A percentile compares a stretch with the other conserved stretches of the same genome.
Conservation (phyloP, 306 rosid genomes). For the Fagus crenata region DNA sequence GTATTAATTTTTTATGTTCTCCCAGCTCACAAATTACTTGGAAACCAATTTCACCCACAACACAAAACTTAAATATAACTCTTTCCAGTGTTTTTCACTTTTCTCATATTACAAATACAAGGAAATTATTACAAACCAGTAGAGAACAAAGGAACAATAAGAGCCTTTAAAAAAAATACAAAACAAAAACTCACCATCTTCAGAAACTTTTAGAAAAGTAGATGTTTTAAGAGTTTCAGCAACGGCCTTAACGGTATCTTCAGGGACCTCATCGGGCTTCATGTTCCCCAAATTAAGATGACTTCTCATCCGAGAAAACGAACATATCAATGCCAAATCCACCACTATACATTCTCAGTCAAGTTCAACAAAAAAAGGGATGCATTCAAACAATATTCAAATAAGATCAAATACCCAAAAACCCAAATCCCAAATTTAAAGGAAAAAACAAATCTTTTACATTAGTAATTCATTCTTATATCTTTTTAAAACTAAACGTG, state of each 20-base stretch:
- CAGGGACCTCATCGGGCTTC: constrained; percentile 49
- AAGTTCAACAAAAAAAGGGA: constrained; percentile 41
- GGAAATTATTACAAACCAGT: not conserved
- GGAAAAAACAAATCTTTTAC: not conserved
- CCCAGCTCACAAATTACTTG: not conserved
- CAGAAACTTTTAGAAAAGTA: constrained; percentile 62
- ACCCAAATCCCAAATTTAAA: not conserved
- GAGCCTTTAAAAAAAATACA: not conserved
- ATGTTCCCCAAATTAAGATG: constrained; percentile 68
- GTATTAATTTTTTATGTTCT: not conserved
- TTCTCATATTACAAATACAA: not conserved
- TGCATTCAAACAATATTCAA: not conserved
- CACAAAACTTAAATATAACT: not conserved
- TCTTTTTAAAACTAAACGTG: not conserved
- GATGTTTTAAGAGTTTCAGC: constrained; percentile 66
- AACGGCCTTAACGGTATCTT: constrained; percentile 60
- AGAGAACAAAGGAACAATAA: not conserved
- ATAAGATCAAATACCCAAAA: not conserved
- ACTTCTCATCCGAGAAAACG: constrained; percentile 74
- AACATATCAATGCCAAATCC: constrained; percentile 71
- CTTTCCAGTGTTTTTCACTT: not conserved
- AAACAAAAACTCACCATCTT: constrained; percentile 61
- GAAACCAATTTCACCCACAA: not conserved
- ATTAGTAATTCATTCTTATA: not conserved
- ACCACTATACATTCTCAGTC: constrained; percentile 55